A percentile compares a stretch with the other conserved stretches of the same genome.
These are phyloP conservation scores for Malassezia nana DNA, from an alignment of 1,284 basidiomycete genomes.

Conservation along the genomic window DNA sequence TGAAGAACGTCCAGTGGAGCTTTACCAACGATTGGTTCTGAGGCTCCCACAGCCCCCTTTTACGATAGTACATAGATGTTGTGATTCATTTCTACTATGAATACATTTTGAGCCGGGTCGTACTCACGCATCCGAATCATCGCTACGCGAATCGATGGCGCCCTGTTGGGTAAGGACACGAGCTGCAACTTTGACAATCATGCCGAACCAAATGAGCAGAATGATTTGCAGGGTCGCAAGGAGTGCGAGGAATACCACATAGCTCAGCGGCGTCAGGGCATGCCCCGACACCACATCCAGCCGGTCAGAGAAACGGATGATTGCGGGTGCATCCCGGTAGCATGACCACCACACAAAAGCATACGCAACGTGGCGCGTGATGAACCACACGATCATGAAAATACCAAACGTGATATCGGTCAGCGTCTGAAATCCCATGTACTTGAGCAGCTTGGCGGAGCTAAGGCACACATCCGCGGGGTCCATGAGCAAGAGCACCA, in stretches of 20 bases:
- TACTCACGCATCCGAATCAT: conserved; percentile 20
- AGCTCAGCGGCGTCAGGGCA: conserved; percentile 11
- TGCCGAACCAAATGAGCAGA: conserved; percentile 72
- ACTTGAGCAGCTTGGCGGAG: conserved; percentile 79
- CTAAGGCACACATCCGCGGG: conserved; percentile 77
- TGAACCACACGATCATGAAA: conserved; percentile 51
- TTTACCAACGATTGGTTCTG: conserved; percentile 5
- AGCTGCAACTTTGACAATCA: conserved; percentile 72
- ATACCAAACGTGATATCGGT: conserved; percentile 69
- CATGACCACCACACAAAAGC: conserved; percentile 30
- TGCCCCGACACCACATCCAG: conserved; percentile 10
- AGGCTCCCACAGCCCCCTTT: neutral
- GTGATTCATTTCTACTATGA: neutral
- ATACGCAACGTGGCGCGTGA: conserved; percentile 40
- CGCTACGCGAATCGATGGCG: conserved; percentile 60
- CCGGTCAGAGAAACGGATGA: conserved; percentile 19
- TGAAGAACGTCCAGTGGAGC: conserved; percentile 27
- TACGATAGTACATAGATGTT: too few relatives aligned
- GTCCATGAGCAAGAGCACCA: conserved; percentile 86
- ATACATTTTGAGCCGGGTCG: neutral
- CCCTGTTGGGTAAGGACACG: conserved; percentile 65
- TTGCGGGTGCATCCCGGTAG: conserved; percentile 18
- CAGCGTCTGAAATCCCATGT: conserved; percentile 60
- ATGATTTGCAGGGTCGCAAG: conserved; percentile 54
- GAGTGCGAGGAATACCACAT: conserved; percentile 20